These are phyloP conservation scores for Torulaspora pretoriensis DNA, from an alignment of 1,139 yeast genomes.

Conservation along the genomic window DNA sequence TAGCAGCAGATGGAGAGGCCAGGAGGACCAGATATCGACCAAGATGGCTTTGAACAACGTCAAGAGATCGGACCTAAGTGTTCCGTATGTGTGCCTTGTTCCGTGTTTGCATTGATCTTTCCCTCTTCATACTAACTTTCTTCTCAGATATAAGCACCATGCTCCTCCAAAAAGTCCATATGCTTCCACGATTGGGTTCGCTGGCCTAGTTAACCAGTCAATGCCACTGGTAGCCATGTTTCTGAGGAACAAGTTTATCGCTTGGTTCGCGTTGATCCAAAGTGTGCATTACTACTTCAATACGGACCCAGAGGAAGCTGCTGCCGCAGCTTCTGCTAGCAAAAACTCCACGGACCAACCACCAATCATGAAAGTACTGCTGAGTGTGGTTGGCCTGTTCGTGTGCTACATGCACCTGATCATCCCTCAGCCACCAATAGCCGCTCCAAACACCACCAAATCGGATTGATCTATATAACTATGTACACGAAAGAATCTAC, in stretches of 20 bases:
- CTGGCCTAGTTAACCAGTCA: slow-evolving; percentile 47
- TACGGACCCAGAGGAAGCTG: slow-evolving; percentile 25
- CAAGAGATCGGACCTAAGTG: slow-evolving; percentile 38
- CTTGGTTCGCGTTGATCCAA: slow-evolving; percentile 36
- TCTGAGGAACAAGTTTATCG: slow-evolving; percentile 39
- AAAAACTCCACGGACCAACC: slow-evolving; percentile 39
- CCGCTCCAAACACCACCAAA: slow-evolving; percentile 17
- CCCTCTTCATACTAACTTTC: slow-evolving; percentile 7
- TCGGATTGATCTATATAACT: slow-evolving; percentile 19
- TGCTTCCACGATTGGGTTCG: slow-evolving; percentile 37
- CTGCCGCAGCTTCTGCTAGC: slow-evolving; percentile 26
- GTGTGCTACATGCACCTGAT: slow-evolving; percentile 52
- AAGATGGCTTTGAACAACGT: slow-evolving; percentile 30
- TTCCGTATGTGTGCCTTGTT: slow-evolving; percentile 42
- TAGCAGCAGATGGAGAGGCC: background rate
- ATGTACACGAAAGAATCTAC: slow-evolving; percentile 22
- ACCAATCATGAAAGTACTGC: slow-evolving; percentile 44
- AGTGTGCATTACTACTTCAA: slow-evolving; percentile 31
- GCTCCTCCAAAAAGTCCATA: slow-evolving; percentile 48
- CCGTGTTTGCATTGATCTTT: background rate
- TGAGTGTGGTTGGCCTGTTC: slow-evolving; percentile 45
- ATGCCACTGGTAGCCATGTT: slow-evolving; percentile 71
- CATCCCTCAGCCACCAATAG: slow-evolving; percentile 33
- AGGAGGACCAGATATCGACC: background rate
- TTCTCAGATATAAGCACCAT: slow-evolving; percentile 34